Evolutionary conservation across 768 basidiomycete genomes (phyloP), one percentile per base, ranked within the genome.

Genomic region (Suillus hirtellus): DNA sequence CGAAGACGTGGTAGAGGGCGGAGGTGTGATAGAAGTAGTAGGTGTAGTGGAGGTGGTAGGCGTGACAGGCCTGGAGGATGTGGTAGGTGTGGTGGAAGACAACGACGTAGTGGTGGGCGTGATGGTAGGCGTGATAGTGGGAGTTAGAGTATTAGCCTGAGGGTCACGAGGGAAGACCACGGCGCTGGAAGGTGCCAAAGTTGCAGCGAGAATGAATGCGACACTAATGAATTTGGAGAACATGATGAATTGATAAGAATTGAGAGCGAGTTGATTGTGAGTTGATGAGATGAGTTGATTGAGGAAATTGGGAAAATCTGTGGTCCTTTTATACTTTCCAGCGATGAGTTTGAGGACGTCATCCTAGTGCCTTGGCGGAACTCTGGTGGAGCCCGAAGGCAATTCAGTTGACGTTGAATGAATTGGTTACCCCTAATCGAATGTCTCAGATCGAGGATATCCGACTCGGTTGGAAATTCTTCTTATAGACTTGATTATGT

Each of bases 181-280:
- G 10, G 50, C 53, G 9, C 37, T 24, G 2, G 31, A 17, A 1
- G 34, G 9, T 7, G 53, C 31, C 27, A 61, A 40, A 34, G 50
- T 31, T 24, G 55, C 49, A 24, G 60, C 38, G 35, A 61, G 4
- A 37, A 58, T 37, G 24, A 60, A 19, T 14, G 60, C 60, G 1
- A 59, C 8, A 24, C 53, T n/a, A 24, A 61, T 55, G 10, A 60
- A 27, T 31, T 61, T 61, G 1, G 52, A 24, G 34, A n/a, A 60
- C 43, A 61, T 58, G 37, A 14, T 59, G 12, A 19, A 15, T 60
- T 31, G 37, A 15, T 49, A 8, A 27, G 7, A 27, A 4, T 49
- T 49, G 24, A 27, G 1, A 7, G 5, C 24, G 11, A 14, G 8
- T 47, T 3, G 24, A 49, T 24, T 24, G 14, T 24, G 47, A 47